Conservation (phyloP, 2,329 filamentous ascomycete genomes). For the Fusarium dlaminii region DNA sequence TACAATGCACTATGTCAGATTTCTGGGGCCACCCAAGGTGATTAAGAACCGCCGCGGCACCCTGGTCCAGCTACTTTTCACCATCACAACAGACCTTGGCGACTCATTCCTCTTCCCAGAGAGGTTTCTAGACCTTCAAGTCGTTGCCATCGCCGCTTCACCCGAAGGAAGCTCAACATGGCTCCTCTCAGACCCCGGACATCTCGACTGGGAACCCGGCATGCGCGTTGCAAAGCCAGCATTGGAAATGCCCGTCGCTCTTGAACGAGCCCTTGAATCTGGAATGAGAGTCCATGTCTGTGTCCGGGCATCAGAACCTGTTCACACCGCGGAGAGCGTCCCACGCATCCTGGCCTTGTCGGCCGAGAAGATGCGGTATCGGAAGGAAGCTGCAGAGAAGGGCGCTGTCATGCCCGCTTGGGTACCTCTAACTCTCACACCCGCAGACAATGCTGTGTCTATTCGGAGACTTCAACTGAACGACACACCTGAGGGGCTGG, state of each 20-base stretch:
- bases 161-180: conserved; percentile 35
- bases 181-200: conserved; percentile 39
- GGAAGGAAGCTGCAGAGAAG: conserved; percentile 24
- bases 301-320: conserved; percentile 39
- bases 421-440: conserved; percentile 45
- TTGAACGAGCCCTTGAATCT: conserved; percentile 39
- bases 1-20: conserved; percentile 67
- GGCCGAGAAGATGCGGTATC: conserved; percentile 27
- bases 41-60: conserved; percentile 38
- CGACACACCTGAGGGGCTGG: conserved; percentile 30
- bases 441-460: conserved; percentile 37
- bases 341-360: conserved; percentile 41
- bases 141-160: conserved; percentile 44
- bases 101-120: conserved; percentile 62
- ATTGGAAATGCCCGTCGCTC: conserved; percentile 41
- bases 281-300: conserved; percentile 43
- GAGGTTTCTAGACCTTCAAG: conserved; percentile 55
- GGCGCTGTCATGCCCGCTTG: conserved; percentile 58
- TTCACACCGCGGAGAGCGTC: conserved; percentile 42
- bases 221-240: conserved; percentile 54
- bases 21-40: conserved; percentile 59
- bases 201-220: conserved; percentile 46
- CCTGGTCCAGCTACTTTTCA: conserved; percentile 57
- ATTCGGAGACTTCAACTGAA: conserved; percentile 45
- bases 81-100: conserved; percentile 67